These are phyloP conservation scores for Botrytis elliptica DNA, from an alignment of 2,329 filamentous ascomycete species.

Conservation along the genomic window DNA sequence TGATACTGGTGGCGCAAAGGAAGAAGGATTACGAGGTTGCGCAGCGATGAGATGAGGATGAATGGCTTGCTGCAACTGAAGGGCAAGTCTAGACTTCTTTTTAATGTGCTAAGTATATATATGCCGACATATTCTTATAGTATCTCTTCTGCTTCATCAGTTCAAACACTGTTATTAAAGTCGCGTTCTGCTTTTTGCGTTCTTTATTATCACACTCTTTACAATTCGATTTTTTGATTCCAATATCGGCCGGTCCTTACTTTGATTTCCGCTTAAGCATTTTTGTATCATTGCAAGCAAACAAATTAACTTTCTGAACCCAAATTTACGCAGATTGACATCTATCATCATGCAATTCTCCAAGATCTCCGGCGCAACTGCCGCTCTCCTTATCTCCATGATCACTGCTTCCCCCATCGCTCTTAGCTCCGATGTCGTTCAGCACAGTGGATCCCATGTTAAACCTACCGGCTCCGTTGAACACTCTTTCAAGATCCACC, in stretches of 20 bases:
- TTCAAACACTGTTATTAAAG: background rate
- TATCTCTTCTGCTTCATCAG: background rate
- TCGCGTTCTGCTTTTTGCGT: background rate
- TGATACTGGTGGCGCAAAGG: slow-evolving; percentile 8
- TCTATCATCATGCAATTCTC: slow-evolving; percentile 10
- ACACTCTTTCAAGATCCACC: background rate
- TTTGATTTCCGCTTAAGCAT: background rate
- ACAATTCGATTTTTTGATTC: background rate
- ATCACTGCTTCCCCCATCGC: slow-evolving; percentile 14
- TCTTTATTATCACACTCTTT: slow-evolving; percentile 1
- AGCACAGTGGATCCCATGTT: background rate
- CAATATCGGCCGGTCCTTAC: background rate
- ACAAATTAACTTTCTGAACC: no score
- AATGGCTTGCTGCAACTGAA: background rate
- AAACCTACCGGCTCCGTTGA: background rate
- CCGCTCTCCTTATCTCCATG: slow-evolving; percentile 11
- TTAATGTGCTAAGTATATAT: background rate
- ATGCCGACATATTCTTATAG: background rate
- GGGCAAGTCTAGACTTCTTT: background rate
- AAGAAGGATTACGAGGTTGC: background rate
- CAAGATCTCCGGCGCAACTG: slow-evolving; percentile 10
- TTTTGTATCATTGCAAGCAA: background rate
- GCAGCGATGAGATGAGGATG: background rate
- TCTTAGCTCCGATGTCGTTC: background rate
- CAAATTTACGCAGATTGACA: background rate